Evolutionary conservation across 129 eudicot species (phyloP), one percentile per base, ranked within the genome.

Genomic region (Pittosporum tobira): DNA sequence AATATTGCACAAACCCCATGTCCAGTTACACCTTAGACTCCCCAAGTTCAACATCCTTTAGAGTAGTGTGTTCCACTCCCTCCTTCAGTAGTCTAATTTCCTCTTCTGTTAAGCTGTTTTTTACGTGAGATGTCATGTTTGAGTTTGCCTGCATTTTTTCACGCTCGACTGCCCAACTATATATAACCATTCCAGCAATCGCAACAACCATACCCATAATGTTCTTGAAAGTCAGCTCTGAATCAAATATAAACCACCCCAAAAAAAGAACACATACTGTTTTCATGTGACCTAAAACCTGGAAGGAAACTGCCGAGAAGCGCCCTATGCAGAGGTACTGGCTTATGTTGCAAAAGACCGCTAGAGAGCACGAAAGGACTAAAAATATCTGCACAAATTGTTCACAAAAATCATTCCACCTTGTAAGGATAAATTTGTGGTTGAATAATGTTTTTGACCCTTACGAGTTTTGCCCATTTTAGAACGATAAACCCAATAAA

Each of bases 291-390:
- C 74, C 74, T 1, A 69, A 34, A 10, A 69, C 74, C 68, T 69
- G 68, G 68, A 69, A 69, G 43, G 74, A 69, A 61, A 58, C 64
- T 11, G 74, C 74, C 14, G 74, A 69, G 48, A 69, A 69, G 53
- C 74, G 74, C 48, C 74, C 57, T 16, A 69, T 69, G 50, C 74
- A 69, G 2, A 69, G 74, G 62, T 69, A 69, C 56, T 69, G 74
- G 36, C 74, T 69, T 34, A 69, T 48, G 26, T 69, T 69, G 62
- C 62, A 51, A 47, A 69, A 61, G 10, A 69, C 74, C 14, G 74
- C 74, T 43, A 69, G 58, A 22, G 62, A 61, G 62, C 68, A 61
- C 0, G 74, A 69, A 42, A 69, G 67, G 14, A 69, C 55, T 12
- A 61, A 51, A 59, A 69, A 69, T n/a, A 52, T 20, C 59, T 51